Evolutionary conservation across 1,139 yeast species (phyloP), one percentile per base, ranked within the genome.

Genomic region (Suhomyces bokatorum): DNA sequence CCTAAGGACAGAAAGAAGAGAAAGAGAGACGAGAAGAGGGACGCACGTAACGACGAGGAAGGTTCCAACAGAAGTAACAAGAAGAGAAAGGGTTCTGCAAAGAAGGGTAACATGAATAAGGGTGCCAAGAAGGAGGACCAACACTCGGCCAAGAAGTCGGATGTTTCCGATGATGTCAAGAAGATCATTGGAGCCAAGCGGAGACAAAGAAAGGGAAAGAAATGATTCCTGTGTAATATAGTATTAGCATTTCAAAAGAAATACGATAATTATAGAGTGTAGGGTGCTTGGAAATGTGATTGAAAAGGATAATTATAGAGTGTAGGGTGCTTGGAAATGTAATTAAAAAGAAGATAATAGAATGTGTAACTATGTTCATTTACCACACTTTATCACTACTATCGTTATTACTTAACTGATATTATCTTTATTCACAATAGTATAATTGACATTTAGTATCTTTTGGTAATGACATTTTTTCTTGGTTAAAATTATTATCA

Each of bases 181-280:
- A 75, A 80, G 53, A 67, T 85, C 44, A 83, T 85, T 53, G 88
- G 85, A 33, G 70, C 77, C 55, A 87, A 85, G 64, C 80, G 93
- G 63, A 85, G 75, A 69, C 80, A 81, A 69, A 85, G 80, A 70
- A 79, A 77, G 70, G 64, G 65, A 33, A 68, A 70, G 60, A 66
- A 63, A 32, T 69, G 60, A 46, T 30, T 32, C 42, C 27, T 20
- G 32, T 39, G 31, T 33, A 39, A 28, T 17, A 34, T 27, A 39
- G 27, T 33, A 13, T 32, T 39, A 39, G 42, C 42, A 39, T 39
- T 30, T 20, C 24, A 20, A 20, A 20, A 6, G 9, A 20, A 2
- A 20, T 5, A 17, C 17, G 5, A 17, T 4, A 17, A 4, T 17
- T 4, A 17, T 17, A 5, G 17, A 17, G 17, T 29, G n/a, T n/a